These are phyloP conservation scores for Lolium multiflorum DNA, from an alignment of 176 grass and related monocot genomes.

Conservation along the genomic window DNA sequence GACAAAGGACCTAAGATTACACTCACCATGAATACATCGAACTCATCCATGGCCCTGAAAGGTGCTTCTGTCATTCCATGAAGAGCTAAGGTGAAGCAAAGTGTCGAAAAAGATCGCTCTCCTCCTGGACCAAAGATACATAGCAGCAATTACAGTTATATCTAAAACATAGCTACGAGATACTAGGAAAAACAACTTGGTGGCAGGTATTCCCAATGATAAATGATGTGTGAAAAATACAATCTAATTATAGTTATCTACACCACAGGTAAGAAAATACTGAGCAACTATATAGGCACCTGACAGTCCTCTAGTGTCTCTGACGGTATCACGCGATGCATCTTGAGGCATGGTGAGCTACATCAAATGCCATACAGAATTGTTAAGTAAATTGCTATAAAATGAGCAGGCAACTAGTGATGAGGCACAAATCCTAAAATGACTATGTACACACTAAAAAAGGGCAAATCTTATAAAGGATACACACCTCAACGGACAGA, in stretches of 20 bases:
- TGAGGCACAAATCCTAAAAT: neutral
- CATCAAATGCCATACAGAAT: conserved; percentile 18
- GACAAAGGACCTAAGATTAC: neutral
- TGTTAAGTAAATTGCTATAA: conserved; percentile 23
- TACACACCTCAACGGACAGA: conserved; percentile 82
- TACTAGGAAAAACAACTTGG: neutral
- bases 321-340: conserved; percentile 78
- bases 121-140: conserved; percentile 63
- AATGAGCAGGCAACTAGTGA: neutral
- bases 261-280: neutral
- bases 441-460: conserved; percentile 20
- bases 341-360: conserved; percentile 99
- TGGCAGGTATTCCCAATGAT: too few species aligned
- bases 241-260: neutral
- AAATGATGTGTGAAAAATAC: neutral
- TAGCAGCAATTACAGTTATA: neutral
- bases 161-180: neutral
- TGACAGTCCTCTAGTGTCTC: conserved; percentile 96
- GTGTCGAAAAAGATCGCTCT: conserved; percentile 92
- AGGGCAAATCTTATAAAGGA: conserved; percentile 2
- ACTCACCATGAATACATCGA: conserved; percentile 96
- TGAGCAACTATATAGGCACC: conserved; percentile 45
- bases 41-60: conserved; percentile 99
- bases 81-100: conserved; percentile 97
- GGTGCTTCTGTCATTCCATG: conserved; percentile 98